Percentiles rank a stretch among this genome's conserved stretches.
phyloP scores from a whole-genome alignment of 768 basidiomycete species.

The Russula compacta region DNA sequence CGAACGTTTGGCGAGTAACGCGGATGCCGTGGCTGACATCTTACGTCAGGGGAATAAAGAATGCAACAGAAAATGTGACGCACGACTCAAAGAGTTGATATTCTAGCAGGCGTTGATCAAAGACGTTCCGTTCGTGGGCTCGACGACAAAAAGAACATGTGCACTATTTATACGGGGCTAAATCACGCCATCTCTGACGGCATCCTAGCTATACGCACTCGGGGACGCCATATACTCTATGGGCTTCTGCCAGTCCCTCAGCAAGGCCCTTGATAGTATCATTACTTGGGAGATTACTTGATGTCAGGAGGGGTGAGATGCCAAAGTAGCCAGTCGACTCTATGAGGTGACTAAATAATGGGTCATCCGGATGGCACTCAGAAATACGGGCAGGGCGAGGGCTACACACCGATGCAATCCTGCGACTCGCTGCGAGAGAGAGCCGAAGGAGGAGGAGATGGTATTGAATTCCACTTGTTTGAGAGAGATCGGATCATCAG shows the following conservation, averaged over 20 bases:
- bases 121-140: slow-evolving; percentile 87
- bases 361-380: not conserved
- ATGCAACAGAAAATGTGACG: slow-evolving; percentile 18
- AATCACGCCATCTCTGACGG: not conserved
- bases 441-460: slow-evolving; percentile 85
- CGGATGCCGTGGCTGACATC: slow-evolving; percentile 58
- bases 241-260: slow-evolving; percentile 69
- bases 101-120: slow-evolving; percentile 86
- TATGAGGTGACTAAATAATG: slow-evolving; percentile 49
- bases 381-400: not conserved
- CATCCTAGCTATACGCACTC: slow-evolving; percentile 32
- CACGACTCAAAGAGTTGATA: slow-evolving; percentile 78
- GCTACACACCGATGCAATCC: slow-evolving; percentile 63
- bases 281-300: slow-evolving; percentile 63
- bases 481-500: slow-evolving; percentile 35
- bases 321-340: slow-evolving; percentile 60
- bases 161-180: slow-evolving; percentile 29
- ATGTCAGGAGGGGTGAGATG: slow-evolving; percentile 41
- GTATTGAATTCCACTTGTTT: slow-evolving; percentile 99
- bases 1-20: slow-evolving; percentile 67
- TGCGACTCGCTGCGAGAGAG: slow-evolving; percentile 57
- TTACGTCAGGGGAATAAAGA: not conserved
- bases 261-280: slow-evolving; percentile 61
- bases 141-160: slow-evolving; percentile 79
- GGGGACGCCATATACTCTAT: slow-evolving; percentile 56